phyloP scores from a whole-genome alignment of 1,284 basidiomycete species.

The Agroathelia rolfsii region DNA sequence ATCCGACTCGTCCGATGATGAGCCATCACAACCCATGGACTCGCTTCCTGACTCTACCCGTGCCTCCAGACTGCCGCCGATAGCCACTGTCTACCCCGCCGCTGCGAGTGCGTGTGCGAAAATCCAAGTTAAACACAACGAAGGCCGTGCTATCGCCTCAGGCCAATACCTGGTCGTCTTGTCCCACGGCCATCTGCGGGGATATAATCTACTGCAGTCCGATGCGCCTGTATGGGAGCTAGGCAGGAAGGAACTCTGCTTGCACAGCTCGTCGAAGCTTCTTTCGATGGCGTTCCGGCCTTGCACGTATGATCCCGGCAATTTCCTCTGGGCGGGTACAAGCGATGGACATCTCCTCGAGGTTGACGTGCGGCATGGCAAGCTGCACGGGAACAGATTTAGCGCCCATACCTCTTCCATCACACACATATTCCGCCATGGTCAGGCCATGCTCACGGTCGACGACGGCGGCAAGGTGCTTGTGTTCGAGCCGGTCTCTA shows the following conservation, averaged over 20 bases:
- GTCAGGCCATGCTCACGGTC: constrained; percentile 60
- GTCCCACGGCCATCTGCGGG: constrained; percentile 49
- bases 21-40: too few relatives aligned
- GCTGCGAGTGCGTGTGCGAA: constrained; percentile 34
- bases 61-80: constrained; percentile 74
- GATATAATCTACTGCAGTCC: constrained; percentile 47
- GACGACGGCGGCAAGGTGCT: constrained; percentile 80
- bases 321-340: constrained; percentile 75
- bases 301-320: constrained; percentile 29
- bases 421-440: constrained; percentile 63
- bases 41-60: constrained; percentile 73
- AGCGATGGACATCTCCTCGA: constrained; percentile 84
- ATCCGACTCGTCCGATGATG: too few relatives aligned
- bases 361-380: constrained; percentile 57
- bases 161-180: constrained; percentile 58
- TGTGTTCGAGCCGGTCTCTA: constrained; percentile 48
- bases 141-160: constrained; percentile 46
- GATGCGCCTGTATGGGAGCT: constrained; percentile 40
- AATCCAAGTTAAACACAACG: constrained; percentile 48
- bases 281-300: constrained; percentile 71
- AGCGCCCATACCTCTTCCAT: constrained; percentile 59
- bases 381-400: constrained; percentile 45
- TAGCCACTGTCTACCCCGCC: constrained; percentile 28
- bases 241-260: constrained; percentile 51
- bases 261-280: constrained; percentile 63